Conservation (phyloP, 257 asterid genomes). For the Fraxinus cuspidata region DNA sequence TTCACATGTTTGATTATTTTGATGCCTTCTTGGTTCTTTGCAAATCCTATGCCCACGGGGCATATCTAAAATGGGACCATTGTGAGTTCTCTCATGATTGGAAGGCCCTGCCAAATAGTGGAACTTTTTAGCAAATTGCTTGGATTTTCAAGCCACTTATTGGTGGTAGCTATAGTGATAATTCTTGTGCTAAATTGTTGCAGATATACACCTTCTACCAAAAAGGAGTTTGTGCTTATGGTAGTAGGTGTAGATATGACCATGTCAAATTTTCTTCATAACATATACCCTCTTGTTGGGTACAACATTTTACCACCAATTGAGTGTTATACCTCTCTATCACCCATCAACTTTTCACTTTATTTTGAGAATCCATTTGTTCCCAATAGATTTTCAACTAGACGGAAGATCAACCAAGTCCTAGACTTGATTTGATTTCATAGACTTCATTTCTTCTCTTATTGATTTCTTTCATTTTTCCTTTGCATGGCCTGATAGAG, state of each 20-base stretch:
- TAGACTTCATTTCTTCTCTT: too few relatives aligned
- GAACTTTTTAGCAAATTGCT: slow-evolving; percentile 33
- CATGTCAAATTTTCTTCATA: slow-evolving; percentile 39
- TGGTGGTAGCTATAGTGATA: slow-evolving; percentile 10
- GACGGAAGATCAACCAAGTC: too few relatives aligned
- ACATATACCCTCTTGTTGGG: too few relatives aligned
- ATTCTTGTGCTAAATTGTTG: slow-evolving; percentile 27
- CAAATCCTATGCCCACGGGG: slow-evolving; percentile 92
- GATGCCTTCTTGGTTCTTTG: slow-evolving; percentile 70
- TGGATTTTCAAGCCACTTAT: slow-evolving; percentile 13
- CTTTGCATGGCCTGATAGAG: too few relatives aligned
- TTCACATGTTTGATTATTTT: slow-evolving; percentile 14
- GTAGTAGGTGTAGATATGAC: slow-evolving; percentile 87
- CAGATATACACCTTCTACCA: slow-evolving; percentile 93
- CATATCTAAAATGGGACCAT: slow-evolving; percentile 89
- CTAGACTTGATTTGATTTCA: too few relatives aligned
- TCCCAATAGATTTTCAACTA: too few relatives aligned
- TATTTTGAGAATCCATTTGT: too few relatives aligned
- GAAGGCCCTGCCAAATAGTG: slow-evolving; percentile 72
- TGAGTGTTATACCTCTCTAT: too few relatives aligned
- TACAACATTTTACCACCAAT: too few relatives aligned
- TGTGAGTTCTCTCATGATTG: slow-evolving; percentile 92
- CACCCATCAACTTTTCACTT: too few relatives aligned
- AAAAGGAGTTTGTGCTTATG: slow-evolving; percentile 85
- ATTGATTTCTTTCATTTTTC: too few relatives aligned